Base-by-base conservation (phyloP, 768 basidiomycete species). In the Suillus americanus region DNA sequence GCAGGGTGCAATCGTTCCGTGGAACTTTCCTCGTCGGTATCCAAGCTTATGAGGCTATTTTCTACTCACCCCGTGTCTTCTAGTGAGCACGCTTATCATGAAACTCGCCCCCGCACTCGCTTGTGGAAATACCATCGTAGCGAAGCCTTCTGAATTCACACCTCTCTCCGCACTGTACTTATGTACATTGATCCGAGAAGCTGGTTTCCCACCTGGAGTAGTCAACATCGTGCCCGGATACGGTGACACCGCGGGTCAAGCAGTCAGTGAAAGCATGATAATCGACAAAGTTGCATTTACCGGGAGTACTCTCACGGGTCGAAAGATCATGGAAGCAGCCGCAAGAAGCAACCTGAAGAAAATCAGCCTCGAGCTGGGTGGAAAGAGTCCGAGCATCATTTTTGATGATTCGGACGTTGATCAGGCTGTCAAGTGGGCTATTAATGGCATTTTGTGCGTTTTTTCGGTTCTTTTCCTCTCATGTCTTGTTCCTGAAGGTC, bases 281-380 rank as follows among this genome's bases (percentile, higher is more conserved):
- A 88, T 93, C 65, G 81, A 85, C 61, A 92, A 92, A 75, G 78
- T 95, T 35, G 89, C 93, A 0, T 96, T 97, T 80, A 97, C 95
- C 0, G 94, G 94, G 3, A 90, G 89, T 64, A 92, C 92, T 2
- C 79, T 88, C 48, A 86, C 89, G 25, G 95, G 95, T 12, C 84
- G 93, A 8, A 88, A 87, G 69, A 82, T 97, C 73, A 81, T 94
- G 82, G 86, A 92, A 69, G 89, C 91, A 3, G 85, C 94, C 2
- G 86, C 92, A 1, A 86, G 87, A 74, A 86, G 85, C 37, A 97
- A 97, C 72, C 74, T 97, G 70, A 97, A 97, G 80, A 86, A 85
- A 65, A 83, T 85, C 50, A 83, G 85, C 30, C 77, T 87, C 66
- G 86, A 87, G 69, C 74, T 87, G 38, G 86, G 86, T 12, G 85